Base-by-base conservation (phyloP, 208 protist genomes). In the Porcisia hertigi region DNA sequence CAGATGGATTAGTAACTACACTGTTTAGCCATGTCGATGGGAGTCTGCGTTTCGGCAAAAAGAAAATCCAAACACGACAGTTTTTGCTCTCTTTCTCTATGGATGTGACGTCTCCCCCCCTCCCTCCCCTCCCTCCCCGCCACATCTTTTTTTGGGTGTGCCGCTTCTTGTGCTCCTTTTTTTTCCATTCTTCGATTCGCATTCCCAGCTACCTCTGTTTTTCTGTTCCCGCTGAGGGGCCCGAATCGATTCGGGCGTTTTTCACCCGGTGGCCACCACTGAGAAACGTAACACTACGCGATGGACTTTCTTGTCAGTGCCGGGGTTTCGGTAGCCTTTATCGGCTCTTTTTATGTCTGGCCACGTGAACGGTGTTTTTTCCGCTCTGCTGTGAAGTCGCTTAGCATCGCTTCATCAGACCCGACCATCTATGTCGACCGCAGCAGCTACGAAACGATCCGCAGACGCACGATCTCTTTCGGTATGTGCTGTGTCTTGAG, bases 331-430 rank as follows among this genome's bases (percentile, higher is more conserved):
- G 49, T 71, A 16, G 73, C 76, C 16, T 92, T 96, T 65, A 73
- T 96, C 59, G 81, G 77, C 3, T 75, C 87, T 25, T 92, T 96
- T 62, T 96, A 92, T 65, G 30, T 85, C 1, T 96, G 87, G 89
- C 77, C 73, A 23, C 62, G 71, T 25, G 87, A 93, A 62, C 85
- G 83, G 36, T 60, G 72, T 1, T 91, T 92, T 69, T 30, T 88
- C 0, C 39, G 16, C 20, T 23, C 63, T 0, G 78, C 74, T 39
- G 8, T 88, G 23, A 67, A 43, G 23, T 82, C 90, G 36, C 77
- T 94, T 3, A 53, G 75, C 52, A 67, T 52, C 8, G 88, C 90
- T 3, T 82, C 85, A 1, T 11, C 23, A 20, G 64, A 86, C 53
- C 75, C 65, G 1, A 43, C 41, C 23, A 45, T 88, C 57, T 86